These are phyloP conservation scores for Debaryomyces hansenii DNA, from an alignment of 805 yeast genomes.

Conservation along the genomic window DNA sequence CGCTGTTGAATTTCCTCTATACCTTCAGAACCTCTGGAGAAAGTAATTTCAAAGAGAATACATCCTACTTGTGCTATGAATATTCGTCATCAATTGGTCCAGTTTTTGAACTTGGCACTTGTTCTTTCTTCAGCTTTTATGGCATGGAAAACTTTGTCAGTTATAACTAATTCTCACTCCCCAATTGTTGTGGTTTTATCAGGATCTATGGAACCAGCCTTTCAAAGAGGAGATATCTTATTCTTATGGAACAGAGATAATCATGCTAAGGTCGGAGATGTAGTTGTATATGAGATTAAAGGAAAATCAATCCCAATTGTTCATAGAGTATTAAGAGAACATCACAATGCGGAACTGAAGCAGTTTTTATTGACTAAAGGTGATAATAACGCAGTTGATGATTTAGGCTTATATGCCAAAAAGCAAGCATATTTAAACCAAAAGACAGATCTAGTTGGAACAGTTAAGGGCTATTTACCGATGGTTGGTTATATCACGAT, in stretches of 20 bases:
- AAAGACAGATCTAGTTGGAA: constrained; percentile 77
- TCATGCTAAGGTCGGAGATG: constrained; percentile 76
- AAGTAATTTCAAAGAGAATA: no score
- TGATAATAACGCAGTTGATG: constrained; percentile 92
- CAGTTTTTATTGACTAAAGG: constrained; percentile 90
- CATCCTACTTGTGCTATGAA: constrained; percentile 40
- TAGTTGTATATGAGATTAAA: constrained; percentile 86
- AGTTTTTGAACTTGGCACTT: constrained; percentile 69
- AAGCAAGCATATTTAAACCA: constrained; percentile 76
- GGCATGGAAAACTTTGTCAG: constrained; percentile 82
- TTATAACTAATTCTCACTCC: constrained; percentile 78
- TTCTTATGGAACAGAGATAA: constrained; percentile 85
- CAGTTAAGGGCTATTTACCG: constrained; percentile 92
- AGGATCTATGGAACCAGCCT: constrained; percentile 99
- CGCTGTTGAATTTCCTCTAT: not conserved
- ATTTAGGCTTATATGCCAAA: constrained; percentile 77
- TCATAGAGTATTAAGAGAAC: constrained; percentile 89
- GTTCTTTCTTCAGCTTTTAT: constrained; percentile 87
- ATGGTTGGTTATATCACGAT: constrained; percentile 89
- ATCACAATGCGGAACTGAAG: constrained; percentile 48
- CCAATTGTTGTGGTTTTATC: constrained; percentile 96
- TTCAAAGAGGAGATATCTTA: constrained; percentile 94
- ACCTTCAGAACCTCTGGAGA: no score
- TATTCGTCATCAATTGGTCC: constrained; percentile 59
- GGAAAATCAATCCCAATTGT: constrained; percentile 91